A percentile compares a stretch with the other conserved stretches of the same genome.
These are phyloP conservation scores for Sporothrix variecibatus DNA, from an alignment of 2,329 filamentous ascomycete genomes.

Conservation along the genomic window DNA sequence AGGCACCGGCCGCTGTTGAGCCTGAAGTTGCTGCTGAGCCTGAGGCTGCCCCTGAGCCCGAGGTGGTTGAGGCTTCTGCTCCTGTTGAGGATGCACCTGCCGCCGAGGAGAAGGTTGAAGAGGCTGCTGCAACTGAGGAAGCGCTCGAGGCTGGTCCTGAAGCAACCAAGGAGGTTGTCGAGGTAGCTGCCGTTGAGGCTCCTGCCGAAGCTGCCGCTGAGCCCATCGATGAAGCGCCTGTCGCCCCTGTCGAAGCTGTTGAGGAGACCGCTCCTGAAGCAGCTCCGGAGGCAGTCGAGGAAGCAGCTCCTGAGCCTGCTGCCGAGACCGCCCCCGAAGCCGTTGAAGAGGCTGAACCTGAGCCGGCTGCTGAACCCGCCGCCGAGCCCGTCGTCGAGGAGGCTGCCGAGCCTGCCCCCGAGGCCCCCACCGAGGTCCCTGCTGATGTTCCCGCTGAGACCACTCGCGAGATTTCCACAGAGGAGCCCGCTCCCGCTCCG, in stretches of 20 bases:
- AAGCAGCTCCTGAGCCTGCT: neutral
- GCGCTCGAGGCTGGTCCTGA: neutral
- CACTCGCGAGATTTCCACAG: neutral
- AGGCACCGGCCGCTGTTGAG: neutral
- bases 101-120: neutral
- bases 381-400: neutral
- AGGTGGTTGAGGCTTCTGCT: neutral
- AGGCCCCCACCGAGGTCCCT: neutral
- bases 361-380: neutral
- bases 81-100: neutral
- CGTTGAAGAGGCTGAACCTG: neutral
- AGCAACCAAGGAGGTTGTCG: neutral
- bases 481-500: neutral
- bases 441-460: neutral
- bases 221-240: neutral
- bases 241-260: neutral
- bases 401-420: neutral
- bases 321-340: neutral
- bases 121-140: neutral
- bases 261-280: neutral
- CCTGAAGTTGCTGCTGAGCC: neutral
- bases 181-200: neutral
- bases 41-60: neutral
- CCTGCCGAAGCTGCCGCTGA: neutral
- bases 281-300: neutral